Conservation (phyloP, 2,329 filamentous ascomycete species). For the Metarhizium anisopliae region DNA sequence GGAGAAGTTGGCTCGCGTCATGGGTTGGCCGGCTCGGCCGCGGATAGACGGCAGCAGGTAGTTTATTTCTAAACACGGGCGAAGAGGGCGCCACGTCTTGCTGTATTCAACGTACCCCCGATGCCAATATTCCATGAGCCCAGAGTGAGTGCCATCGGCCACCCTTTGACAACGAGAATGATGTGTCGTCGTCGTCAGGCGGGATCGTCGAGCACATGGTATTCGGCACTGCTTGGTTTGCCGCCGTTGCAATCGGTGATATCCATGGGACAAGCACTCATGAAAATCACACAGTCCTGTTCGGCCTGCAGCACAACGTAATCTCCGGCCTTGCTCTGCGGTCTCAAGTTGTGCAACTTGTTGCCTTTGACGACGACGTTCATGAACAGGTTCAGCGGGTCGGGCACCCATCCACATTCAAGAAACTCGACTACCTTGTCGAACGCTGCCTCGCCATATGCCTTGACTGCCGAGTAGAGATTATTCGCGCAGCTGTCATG, state of each 20-base stretch:
- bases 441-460: background rate
- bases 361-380: background rate
- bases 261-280: background rate
- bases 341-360: background rate
- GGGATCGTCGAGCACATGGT: background rate
- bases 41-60: no score
- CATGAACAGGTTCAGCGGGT: background rate
- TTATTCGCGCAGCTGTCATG: no score
- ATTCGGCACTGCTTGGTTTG: background rate
- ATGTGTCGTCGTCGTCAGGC: no score
- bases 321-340: background rate
- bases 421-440: background rate
- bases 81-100: no score
- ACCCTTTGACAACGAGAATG: no score
- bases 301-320: background rate
- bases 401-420: background rate
- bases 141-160: no score
- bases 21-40: conserved; percentile 6
- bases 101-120: no score
- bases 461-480: no score
- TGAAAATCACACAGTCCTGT: background rate
- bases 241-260: background rate
- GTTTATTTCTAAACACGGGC: no score
- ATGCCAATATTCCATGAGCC: no score
- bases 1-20: conserved; percentile 7